Evolutionary conservation across 2,329 filamentous ascomycete genomes (phyloP).

Genomic region (Alternaria infectoria): DNA sequence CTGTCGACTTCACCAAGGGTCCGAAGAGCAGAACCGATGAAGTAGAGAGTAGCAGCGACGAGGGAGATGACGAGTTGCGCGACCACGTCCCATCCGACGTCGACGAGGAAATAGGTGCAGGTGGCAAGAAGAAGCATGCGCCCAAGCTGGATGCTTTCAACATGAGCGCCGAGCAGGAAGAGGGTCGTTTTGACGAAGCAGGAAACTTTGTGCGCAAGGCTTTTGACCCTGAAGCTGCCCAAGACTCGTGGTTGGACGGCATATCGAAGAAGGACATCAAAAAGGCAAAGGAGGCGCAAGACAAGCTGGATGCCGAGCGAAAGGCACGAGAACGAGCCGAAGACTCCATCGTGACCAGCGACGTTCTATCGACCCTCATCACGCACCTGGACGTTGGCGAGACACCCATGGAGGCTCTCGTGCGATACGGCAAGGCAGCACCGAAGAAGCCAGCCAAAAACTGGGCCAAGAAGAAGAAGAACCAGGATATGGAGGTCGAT

Average conservation of each 20-base stretch:
- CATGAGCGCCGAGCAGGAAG: slow-evolving; percentile 86
- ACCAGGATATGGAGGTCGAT: slow-evolving; percentile 73
- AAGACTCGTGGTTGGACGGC: slow-evolving; percentile 92
- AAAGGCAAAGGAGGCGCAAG: slow-evolving; percentile 83
- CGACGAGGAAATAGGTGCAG: slow-evolving; percentile 88
- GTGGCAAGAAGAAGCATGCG: slow-evolving; percentile 89
- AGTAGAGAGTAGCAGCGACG: slow-evolving; percentile 65
- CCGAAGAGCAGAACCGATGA: slow-evolving; percentile 59
- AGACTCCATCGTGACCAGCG: slow-evolving; percentile 74
- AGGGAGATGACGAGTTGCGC: slow-evolving; percentile 67
- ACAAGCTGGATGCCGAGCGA: slow-evolving; percentile 80
- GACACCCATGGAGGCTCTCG: slow-evolving; percentile 86
- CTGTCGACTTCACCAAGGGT: slow-evolving; percentile 61
- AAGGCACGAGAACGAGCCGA: slow-evolving; percentile 74
- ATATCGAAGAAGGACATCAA: slow-evolving; percentile 93
- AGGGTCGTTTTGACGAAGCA: slow-evolving; percentile 87
- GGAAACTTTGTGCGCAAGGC: slow-evolving; percentile 94
- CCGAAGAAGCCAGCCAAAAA: slow-evolving; percentile 58
- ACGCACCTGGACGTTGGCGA: slow-evolving; percentile 77
- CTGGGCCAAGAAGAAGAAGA: slow-evolving; percentile 50
- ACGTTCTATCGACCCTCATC: slow-evolving; percentile 77
- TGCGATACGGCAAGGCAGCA: slow-evolving; percentile 73
- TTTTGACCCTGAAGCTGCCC: slow-evolving; percentile 82
- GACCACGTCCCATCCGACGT: slow-evolving; percentile 72
- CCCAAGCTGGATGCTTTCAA: slow-evolving; percentile 97